Conservation (phyloP, 2,329 filamentous ascomycete species). For the Colletotrichum zoysiae region DNA sequence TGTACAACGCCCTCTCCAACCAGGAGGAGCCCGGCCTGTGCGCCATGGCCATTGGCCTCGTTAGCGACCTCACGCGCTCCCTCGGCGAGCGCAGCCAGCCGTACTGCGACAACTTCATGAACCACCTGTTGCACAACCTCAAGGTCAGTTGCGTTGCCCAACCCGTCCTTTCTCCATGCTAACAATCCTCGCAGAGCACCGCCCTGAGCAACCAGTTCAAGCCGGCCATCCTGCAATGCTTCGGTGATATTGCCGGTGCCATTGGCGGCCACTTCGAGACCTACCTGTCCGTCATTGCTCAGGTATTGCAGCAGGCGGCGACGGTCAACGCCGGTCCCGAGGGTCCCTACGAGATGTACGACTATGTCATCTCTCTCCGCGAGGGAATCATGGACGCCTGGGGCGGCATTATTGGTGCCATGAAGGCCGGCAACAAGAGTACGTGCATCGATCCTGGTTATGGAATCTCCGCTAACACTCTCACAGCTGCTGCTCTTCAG, state of each 20-base stretch:
- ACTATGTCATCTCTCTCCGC: slow-evolving; percentile 93
- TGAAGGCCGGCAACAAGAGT: slow-evolving; percentile 87
- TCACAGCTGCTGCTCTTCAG: slow-evolving; percentile 75
- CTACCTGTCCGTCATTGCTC: slow-evolving; percentile 91
- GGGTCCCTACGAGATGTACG: slow-evolving; percentile 92
- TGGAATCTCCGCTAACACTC: slow-evolving; percentile 46
- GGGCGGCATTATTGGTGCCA: slow-evolving; percentile 95
- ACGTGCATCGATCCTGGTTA: slow-evolving; percentile 50
- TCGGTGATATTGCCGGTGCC: slow-evolving; percentile 96
- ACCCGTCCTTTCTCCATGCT: slow-evolving; percentile 43
- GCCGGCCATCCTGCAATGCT: slow-evolving; percentile 96
- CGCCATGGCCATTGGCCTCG: slow-evolving; percentile 96
- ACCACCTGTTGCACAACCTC: slow-evolving; percentile 92
- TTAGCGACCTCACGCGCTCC: slow-evolving; percentile 95
- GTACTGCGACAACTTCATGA: slow-evolving; percentile 98
- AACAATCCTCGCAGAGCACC: slow-evolving; percentile 71
- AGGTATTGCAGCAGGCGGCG: slow-evolving; percentile 93
- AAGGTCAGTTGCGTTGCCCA: slow-evolving; percentile 66
- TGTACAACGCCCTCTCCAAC: slow-evolving; percentile 94
- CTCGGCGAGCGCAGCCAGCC: slow-evolving; percentile 91
- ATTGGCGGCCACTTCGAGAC: slow-evolving; percentile 93
- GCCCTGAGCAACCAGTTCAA: slow-evolving; percentile 96
- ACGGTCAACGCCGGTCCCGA: slow-evolving; percentile 83
- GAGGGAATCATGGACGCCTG: slow-evolving; percentile 99
- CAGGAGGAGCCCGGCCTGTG: slow-evolving; percentile 95